Conservation (phyloP, 371 early-diverging fungal genomes). For the Haplosporangium sp. region DNA sequence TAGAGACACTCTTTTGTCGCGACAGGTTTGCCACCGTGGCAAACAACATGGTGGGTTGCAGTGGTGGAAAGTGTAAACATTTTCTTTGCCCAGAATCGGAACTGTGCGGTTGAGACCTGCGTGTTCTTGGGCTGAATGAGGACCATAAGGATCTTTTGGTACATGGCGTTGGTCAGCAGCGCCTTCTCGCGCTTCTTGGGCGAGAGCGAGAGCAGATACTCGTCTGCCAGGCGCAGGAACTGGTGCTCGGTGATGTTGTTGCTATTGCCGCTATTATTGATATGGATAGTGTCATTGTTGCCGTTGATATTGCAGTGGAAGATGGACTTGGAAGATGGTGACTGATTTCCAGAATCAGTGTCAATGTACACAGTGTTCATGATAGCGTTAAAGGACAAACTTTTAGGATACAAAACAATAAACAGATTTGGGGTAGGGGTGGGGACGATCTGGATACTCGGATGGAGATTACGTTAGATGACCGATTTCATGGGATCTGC, state of each 20-base stretch:
- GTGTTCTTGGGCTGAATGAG: slow-evolving; percentile 71
- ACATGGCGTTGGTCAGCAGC: slow-evolving; percentile 63
- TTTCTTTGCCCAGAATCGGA: slow-evolving; percentile 75
- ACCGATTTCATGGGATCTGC: no score
- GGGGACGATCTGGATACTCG: no score
- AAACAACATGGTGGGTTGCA: slow-evolving; percentile 54
- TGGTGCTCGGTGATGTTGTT: slow-evolving; percentile 30
- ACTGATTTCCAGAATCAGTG: no score
- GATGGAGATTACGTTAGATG: no score
- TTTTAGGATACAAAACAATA: no score
- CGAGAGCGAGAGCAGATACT: slow-evolving; percentile 64
- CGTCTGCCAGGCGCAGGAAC: slow-evolving; percentile 47
- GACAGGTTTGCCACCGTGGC: slow-evolving; percentile 68
- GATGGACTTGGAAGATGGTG: neutral
- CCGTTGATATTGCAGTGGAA: slow-evolving; percentile 2
- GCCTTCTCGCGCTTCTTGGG: slow-evolving; percentile 73
- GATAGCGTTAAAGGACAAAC: no score
- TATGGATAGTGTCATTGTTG: neutral
- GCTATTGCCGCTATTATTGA: neutral
- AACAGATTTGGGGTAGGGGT: no score
- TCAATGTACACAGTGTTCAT: no score
- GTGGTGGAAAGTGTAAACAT: slow-evolving; percentile 67
- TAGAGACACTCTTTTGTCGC: slow-evolving; percentile 71
- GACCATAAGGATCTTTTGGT: slow-evolving; percentile 65
- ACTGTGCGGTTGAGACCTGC: slow-evolving; percentile 71